A percentile compares a stretch with the other conserved stretches of the same genome.
Evolutionary conservation across 2,329 filamentous ascomycete genomes (phyloP).

Genomic region (Escovopsis weberi): DNA sequence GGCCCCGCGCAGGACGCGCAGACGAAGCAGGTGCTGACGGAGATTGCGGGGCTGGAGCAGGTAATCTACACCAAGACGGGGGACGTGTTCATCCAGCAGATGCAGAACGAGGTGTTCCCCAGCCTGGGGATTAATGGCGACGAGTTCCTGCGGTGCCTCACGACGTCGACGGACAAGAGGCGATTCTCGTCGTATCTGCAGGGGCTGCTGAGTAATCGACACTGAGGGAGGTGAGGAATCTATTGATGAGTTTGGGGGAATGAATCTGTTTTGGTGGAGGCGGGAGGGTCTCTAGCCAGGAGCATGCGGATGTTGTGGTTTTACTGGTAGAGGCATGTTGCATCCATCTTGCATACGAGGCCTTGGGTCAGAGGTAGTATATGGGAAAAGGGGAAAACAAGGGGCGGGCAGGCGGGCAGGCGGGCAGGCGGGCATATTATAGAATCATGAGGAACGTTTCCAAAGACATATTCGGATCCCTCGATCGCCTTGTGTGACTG

Average conservation of each 20-base stretch:
- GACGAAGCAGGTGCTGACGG: slow-evolving; percentile 71
- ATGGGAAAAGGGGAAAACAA: not conserved
- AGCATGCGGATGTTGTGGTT: not conserved
- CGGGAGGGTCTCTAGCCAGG: no score
- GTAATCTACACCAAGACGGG: slow-evolving; percentile 85
- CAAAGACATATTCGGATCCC: not conserved
- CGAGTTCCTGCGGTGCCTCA: slow-evolving; percentile 44
- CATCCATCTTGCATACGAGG: no score
- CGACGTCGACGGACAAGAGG: slow-evolving; percentile 44
- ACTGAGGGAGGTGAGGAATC: slow-evolving; percentile 8
- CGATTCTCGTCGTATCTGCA: slow-evolving; percentile 50
- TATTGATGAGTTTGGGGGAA: no score
- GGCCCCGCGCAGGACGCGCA: slow-evolving; percentile 70
- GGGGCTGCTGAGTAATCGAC: slow-evolving; percentile 35
- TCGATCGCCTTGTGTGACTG: no score
- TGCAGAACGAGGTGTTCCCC: slow-evolving; percentile 50
- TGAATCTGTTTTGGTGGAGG: no score
- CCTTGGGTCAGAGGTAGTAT: not conserved
- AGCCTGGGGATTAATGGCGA: slow-evolving; percentile 48
- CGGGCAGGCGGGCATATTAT: not conserved
- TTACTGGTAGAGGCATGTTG: not conserved
- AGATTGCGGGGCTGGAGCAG: slow-evolving; percentile 78
- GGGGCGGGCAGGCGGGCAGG: not conserved
- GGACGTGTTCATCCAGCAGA: slow-evolving; percentile 57
- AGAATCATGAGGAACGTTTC: not conserved